A percentile compares a stretch with the other conserved stretches of the same genome.
These are phyloP conservation scores for Artemisia argyi DNA, from an alignment of 129 eudicot species.

Conservation along the genomic window DNA sequence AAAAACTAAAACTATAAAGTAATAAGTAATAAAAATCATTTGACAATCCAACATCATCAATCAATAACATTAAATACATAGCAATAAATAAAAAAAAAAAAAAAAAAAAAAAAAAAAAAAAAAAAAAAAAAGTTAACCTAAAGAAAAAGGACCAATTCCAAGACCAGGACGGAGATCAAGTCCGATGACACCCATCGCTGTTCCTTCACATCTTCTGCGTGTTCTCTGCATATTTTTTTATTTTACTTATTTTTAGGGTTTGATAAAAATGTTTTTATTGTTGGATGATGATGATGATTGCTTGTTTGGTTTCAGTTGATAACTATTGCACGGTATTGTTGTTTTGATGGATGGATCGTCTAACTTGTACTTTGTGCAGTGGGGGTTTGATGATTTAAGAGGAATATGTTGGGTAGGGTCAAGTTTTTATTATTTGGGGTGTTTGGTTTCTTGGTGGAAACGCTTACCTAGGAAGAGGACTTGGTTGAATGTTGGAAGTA, in stretches of 20 bases:
- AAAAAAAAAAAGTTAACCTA: slow-evolving; percentile 42
- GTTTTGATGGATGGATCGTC: background rate
- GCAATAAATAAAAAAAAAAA: background rate
- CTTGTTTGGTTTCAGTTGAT: slow-evolving; percentile 9
- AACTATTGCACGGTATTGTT: background rate
- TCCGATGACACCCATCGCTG: slow-evolving; percentile 83
- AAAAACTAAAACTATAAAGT: background rate
- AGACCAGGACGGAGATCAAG: slow-evolving; percentile 96
- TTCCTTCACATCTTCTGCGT: slow-evolving; percentile 85
- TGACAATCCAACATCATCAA: background rate
- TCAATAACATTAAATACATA: background rate
- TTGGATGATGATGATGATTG: background rate
- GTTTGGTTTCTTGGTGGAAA: too few relatives aligned
- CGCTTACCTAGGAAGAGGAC: too few relatives aligned
- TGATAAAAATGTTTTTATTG: background rate
- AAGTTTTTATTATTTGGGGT: background rate
- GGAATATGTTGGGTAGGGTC: background rate
- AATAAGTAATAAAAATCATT: background rate
- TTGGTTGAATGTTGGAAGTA: too few relatives aligned
- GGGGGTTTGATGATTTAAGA: background rate
- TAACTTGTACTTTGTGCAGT: background rate
- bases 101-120: background rate
- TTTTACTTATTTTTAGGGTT: background rate
- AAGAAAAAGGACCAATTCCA: slow-evolving; percentile 86
- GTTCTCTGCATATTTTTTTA: slow-evolving; percentile 52